These are phyloP conservation scores for Plectosphaerella cucumerina DNA, from an alignment of 2,329 filamentous ascomycete species.

Conservation along the genomic window DNA sequence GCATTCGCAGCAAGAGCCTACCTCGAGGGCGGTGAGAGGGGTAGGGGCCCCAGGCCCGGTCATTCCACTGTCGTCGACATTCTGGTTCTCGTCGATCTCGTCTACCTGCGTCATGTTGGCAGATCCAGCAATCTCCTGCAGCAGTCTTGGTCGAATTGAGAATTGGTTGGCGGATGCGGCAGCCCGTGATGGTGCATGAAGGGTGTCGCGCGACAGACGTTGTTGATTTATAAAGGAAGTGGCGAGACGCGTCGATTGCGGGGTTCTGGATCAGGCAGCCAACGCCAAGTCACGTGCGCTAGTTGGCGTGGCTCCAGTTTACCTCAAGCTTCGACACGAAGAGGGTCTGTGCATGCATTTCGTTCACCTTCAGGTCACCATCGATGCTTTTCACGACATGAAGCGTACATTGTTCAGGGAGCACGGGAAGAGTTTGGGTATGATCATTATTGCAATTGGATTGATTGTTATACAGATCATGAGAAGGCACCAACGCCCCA, in stretches of 20 bases:
- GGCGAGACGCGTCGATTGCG: constrained; percentile 27
- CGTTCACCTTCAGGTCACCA: no score
- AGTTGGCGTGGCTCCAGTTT: no score
- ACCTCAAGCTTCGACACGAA: no score
- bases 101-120: constrained; percentile 44
- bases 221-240: constrained; percentile 5
- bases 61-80: constrained; percentile 64
- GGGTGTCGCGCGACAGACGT: background rate
- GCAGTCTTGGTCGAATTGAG: background rate
- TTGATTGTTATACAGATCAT: no score
- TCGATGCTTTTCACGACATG: no score
- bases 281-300: constrained; percentile 35
- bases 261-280: constrained; percentile 17
- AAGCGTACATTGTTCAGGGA: no score
- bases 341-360: no score
- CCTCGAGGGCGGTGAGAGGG: constrained; percentile 80
- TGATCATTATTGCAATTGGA: no score
- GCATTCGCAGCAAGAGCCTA: constrained; percentile 33
- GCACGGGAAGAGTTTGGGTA: no score
- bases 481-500: no score
- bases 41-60: constrained; percentile 91
- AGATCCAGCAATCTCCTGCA: background rate
- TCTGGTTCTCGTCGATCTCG: constrained; percentile 64
- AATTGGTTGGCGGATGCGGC: no score
- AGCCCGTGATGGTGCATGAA: background rate